Evolutionary conservation across 1,139 yeast species (phyloP).

Genomic region (Kluyveromyces sp.): DNA sequence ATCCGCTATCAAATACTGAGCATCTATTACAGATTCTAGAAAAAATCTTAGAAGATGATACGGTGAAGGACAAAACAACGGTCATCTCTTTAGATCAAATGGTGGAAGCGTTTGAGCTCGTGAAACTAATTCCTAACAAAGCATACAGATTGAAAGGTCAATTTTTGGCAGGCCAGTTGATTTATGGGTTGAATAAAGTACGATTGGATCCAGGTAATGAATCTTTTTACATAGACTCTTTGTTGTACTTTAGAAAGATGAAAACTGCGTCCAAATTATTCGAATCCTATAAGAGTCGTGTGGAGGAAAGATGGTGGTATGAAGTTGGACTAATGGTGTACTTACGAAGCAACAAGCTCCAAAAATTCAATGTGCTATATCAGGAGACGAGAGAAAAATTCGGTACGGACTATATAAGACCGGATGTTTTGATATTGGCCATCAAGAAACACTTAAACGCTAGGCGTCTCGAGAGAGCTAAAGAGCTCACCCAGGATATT

Average conservation of each 20-base stretch:
- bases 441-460: conserved; percentile 19
- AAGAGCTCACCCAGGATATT: conserved; percentile 15
- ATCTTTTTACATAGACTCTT: conserved; percentile 29
- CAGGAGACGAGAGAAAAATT: conserved; percentile 15
- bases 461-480: conserved; percentile 13
- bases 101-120: conserved; percentile 23
- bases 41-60: conserved; percentile 14
- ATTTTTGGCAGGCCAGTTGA: conserved; percentile 20
- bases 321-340: conserved; percentile 31
- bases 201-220: conserved; percentile 30
- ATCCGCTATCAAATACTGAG: conserved; percentile 15
- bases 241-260: conserved; percentile 24
- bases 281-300: conserved; percentile 19
- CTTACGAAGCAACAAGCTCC: conserved; percentile 26
- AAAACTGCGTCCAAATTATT: conserved; percentile 26
- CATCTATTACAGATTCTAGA: conserved; percentile 9
- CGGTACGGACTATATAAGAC: conserved; percentile 15
- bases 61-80: conserved; percentile 4
- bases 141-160: conserved; percentile 18
- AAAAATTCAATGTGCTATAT: conserved; percentile 23
- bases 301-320: conserved; percentile 34
- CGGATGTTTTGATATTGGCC: conserved; percentile 20
- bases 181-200: conserved; percentile 23
- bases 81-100: conserved; percentile 19
- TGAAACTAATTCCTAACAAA: conserved; percentile 17